Percentiles rank a stretch among this genome's conserved stretches.
phyloP scores from a whole-genome alignment of 768 basidiomycete species.

The Crucibulum laeve region DNA sequence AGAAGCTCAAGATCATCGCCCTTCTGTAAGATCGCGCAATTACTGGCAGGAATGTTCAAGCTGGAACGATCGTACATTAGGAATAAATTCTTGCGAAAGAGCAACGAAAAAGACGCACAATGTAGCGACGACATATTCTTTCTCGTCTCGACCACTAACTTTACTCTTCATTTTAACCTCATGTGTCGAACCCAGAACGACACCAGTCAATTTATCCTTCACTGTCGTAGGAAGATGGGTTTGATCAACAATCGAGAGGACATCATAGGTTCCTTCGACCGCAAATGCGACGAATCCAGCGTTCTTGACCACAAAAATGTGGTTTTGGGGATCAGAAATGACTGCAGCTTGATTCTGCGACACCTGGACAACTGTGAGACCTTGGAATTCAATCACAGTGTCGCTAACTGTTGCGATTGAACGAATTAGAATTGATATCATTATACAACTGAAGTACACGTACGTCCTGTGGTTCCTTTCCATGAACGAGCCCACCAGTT shows the following conservation, averaged over 20 bases:
- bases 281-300: conserved; percentile 77
- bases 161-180: conserved; percentile 76
- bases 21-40: conserved; percentile 80
- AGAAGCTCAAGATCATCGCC: conserved; percentile 78
- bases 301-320: conserved; percentile 77
- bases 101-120: conserved; percentile 45
- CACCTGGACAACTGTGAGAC: conserved; percentile 81
- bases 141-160: conserved; percentile 33
- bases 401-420: conserved; percentile 55
- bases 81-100: background rate
- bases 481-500: conserved; percentile 87
- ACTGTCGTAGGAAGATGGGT: conserved; percentile 65
- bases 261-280: conserved; percentile 72
- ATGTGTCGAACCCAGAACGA: conserved; percentile 65
- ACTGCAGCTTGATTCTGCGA: conserved; percentile 81
- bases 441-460: conserved; percentile 18
- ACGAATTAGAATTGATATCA: conserved; percentile 3
- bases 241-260: conserved; percentile 80
- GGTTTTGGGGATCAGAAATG: conserved; percentile 74
- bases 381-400: conserved; percentile 76
- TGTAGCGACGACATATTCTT: conserved; percentile 74
- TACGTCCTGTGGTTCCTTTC: conserved; percentile 64
- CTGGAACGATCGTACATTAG: conserved; percentile 25
- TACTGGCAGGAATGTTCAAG: conserved; percentile 81
- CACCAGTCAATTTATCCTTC: conserved; percentile 58